Evolutionary conservation across 805 yeast genomes (phyloP).

Genomic region (Pichia eremophila): DNA sequence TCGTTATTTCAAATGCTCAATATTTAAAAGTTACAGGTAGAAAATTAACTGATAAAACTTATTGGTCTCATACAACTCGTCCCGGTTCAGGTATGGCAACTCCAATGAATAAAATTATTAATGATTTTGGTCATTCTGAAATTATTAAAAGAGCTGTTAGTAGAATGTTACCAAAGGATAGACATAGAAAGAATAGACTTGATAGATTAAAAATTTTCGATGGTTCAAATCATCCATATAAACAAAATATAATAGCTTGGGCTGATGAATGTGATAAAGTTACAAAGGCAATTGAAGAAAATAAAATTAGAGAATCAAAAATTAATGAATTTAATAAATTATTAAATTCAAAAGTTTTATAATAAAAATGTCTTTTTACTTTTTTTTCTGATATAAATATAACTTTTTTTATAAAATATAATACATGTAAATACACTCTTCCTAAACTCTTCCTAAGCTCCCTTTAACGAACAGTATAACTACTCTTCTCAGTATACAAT

Average conservation of each 20-base stretch:
- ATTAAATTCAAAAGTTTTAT: slow-evolving; percentile 18
- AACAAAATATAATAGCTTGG: slow-evolving; percentile 71
- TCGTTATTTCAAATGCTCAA: slow-evolving; percentile 89
- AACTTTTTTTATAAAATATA: too few relatives aligned
- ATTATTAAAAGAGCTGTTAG: slow-evolving; percentile 78
- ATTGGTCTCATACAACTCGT: slow-evolving; percentile 81
- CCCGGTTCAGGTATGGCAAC: slow-evolving; percentile 84
- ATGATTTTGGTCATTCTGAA: slow-evolving; percentile 83
- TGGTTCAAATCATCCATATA: slow-evolving; percentile 82
- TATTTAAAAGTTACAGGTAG: slow-evolving; percentile 77
- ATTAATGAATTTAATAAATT: slow-evolving; percentile 19
- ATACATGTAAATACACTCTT: too few relatives aligned
- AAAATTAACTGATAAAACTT: slow-evolving; percentile 69
- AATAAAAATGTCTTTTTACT: background rate
- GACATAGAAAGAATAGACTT: slow-evolving; percentile 65
- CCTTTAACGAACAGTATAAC: slow-evolving; percentile 23
- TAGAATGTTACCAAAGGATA: slow-evolving; percentile 93
- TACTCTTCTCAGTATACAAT: slow-evolving; percentile 70
- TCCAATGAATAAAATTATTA: slow-evolving; percentile 69
- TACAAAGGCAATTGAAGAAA: slow-evolving; percentile 31
- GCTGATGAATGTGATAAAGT: slow-evolving; percentile 65
- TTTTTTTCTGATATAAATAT: too few relatives aligned
- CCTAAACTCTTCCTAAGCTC: too few relatives aligned
- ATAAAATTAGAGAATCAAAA: slow-evolving; percentile 23
- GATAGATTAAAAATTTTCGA: slow-evolving; percentile 82